phyloP scores from a whole-genome alignment of 768 basidiomycete genomes.

The Rhodotorula sphaerocarpa region DNA sequence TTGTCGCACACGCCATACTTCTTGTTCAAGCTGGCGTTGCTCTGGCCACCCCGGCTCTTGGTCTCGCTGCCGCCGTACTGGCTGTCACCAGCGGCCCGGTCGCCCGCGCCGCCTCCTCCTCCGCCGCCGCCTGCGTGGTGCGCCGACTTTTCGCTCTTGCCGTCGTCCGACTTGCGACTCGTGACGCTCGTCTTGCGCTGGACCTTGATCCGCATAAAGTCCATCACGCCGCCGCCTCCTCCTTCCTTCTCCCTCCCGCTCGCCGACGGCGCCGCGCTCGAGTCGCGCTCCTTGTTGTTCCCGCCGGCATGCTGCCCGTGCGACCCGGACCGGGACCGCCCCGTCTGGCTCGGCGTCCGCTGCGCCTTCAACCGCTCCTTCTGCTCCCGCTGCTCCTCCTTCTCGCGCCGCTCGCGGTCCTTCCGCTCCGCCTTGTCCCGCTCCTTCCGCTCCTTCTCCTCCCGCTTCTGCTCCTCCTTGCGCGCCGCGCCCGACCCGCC shows the following conservation, averaged over 20 bases:
- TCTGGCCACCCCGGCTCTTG: conserved; percentile 49
- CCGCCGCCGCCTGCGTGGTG: too few species aligned
- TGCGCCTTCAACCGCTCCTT: conserved; percentile 9
- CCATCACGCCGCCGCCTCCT: conserved; percentile 21
- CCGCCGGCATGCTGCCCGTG: not conserved
- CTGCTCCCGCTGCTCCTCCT: conserved; percentile 13
- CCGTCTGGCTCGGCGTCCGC: conserved; percentile 16
- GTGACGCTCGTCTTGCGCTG: conserved; percentile 30
- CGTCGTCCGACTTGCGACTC: conserved; percentile 28
- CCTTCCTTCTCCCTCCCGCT: not conserved
- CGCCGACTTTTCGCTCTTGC: conserved; percentile 10
- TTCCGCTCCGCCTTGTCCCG: conserved; percentile 18
- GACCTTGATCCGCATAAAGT: conserved; percentile 34
- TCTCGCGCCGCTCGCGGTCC: conserved; percentile 18
- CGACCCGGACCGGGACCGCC: conserved; percentile 2
- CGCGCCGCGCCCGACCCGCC: not conserved
- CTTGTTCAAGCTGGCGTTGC: conserved; percentile 57
- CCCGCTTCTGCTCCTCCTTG: conserved; percentile 18
- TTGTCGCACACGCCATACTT: conserved; percentile 98
- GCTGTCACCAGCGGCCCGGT: too few species aligned
- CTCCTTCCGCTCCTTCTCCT: conserved; percentile 21
- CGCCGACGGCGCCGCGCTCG: not conserved
- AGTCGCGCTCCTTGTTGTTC: too few species aligned
- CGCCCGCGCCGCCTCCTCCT: too few species aligned
- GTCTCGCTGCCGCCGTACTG: conserved; percentile 45